Conservation (phyloP, 2,329 filamentous ascomycete species). For the Ophiostoma triangulosporum region DNA sequence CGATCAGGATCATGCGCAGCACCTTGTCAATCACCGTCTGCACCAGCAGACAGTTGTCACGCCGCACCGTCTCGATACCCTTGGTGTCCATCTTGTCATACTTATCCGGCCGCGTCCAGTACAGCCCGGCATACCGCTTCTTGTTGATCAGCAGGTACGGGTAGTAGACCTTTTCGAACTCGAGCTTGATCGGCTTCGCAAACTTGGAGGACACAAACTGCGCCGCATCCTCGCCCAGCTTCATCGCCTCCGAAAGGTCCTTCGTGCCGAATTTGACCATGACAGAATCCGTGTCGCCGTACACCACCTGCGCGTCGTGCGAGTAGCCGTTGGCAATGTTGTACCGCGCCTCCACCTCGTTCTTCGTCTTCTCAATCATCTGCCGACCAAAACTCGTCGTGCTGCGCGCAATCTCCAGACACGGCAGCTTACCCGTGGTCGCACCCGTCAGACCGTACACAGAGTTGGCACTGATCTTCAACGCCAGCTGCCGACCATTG, state of each 20-base stretch:
- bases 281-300: constrained; percentile 97
- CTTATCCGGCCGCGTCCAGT: constrained; percentile 89
- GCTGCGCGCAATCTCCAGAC: constrained; percentile 87
- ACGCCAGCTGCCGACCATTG: constrained; percentile 88
- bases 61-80: constrained; percentile 92
- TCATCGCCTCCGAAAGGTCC: constrained; percentile 82
- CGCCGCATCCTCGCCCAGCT: constrained; percentile 84
- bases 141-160: constrained; percentile 99
- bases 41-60: constrained; percentile 91
- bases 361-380: constrained; percentile 97
- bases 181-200: constrained; percentile 91
- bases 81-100: constrained; percentile 99
- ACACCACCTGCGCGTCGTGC: constrained; percentile 93
- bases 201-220: constrained; percentile 84
- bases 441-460: constrained; percentile 96
- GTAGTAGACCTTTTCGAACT: constrained; percentile 98
- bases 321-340: constrained; percentile 88
- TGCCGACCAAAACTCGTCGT: constrained; percentile 94
- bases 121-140: constrained; percentile 95
- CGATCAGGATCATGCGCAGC: constrained; percentile 86
- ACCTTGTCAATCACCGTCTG: constrained; percentile 98
- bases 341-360: constrained; percentile 84
- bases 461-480: constrained; percentile 95
- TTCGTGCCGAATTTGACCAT: constrained; percentile 98
- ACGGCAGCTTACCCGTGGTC: constrained; percentile 89